Percentiles rank a stretch among this genome's conserved stretches.
These are phyloP conservation scores for Candida glaebosa DNA, from an alignment of 805 yeast genomes.

Conservation along the genomic window DNA sequence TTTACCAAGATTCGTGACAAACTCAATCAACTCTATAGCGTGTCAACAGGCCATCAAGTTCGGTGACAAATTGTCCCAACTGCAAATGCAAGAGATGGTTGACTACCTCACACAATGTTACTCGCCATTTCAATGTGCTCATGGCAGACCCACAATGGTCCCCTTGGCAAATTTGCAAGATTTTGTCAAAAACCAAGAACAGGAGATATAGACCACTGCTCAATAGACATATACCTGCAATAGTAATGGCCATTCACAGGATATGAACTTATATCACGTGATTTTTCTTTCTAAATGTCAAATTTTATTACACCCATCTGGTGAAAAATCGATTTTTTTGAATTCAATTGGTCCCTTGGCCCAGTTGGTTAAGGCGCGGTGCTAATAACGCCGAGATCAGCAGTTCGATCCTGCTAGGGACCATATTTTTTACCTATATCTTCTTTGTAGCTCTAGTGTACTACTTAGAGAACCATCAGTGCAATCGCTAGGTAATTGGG, in stretches of 20 bases:
- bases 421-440: slow-evolving; percentile 8
- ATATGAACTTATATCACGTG: too few species aligned
- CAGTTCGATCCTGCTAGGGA: slow-evolving; percentile 41
- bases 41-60: slow-evolving; percentile 71
- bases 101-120: slow-evolving; percentile 43
- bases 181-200: too few species aligned
- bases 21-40: slow-evolving; percentile 55
- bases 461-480: too few species aligned
- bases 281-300: too few species aligned
- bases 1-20: slow-evolving; percentile 51
- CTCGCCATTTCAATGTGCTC: slow-evolving; percentile 79
- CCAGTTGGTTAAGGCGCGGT: slow-evolving; percentile 54
- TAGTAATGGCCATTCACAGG: too few species aligned
- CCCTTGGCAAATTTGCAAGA: slow-evolving; percentile 39
- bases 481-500: too few species aligned
- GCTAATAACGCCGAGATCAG: slow-evolving; percentile 65
- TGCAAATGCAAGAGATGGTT: slow-evolving; percentile 46
- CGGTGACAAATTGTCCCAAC: slow-evolving; percentile 48
- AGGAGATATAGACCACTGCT: too few species aligned
- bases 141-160: slow-evolving; percentile 73
- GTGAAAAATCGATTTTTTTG: too few species aligned
- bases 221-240: too few species aligned
- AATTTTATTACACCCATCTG: too few species aligned
- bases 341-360: slow-evolving; percentile 55
- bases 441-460: too few species aligned